Base-by-base conservation (phyloP, 495 filamentous ascomycete genomes). In the Bacidia gigantensis region DNA sequence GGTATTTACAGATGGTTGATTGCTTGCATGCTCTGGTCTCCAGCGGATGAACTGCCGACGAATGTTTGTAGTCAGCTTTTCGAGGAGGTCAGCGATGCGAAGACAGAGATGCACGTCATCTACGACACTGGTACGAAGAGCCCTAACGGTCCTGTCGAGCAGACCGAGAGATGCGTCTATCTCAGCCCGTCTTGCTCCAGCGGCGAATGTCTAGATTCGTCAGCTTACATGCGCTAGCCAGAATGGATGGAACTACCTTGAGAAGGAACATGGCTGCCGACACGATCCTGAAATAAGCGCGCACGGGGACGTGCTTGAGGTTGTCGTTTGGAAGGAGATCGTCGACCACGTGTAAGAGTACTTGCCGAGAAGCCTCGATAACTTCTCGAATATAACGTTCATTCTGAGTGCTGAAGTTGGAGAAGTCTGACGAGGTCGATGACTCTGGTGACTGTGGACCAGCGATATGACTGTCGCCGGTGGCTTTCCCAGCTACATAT, bases 41-140 rank as follows among this genome's bases (percentile, higher is more conserved):
- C 74, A 73, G 7, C 70, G 80, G 45, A 89, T 78, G 62, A 90
- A 90, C 12, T 84, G 76, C 48, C 79, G 80, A 20, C 83, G 75
- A 49, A 92, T 75, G 41, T 83, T 78, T 23, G 78, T 78, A 2
- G 85, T 89, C 45, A 93, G 67, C 7, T 82, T 82, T 62, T 93
- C 85, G 1, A 96, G 76, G 46, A 96, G 76, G 55, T 95, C 88
- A n/a, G 90, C 87, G 58, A 96, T 95, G 11, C 87, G 81, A 48
- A 89, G 87, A 26, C 82, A 90, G n/a, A 98, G 75, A 66, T 98
- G 92, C 18, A 98, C 86, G 59, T 97, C 92, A 63, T 98, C 92
- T 3, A 96, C 90, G 0, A 93, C 86, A 49, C 82, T 90, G 51
- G 78, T 85, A 21, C 84, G 78, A 21, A 98, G 72, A 20, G 86